Conservation (phyloP, 164 flowering plant species). For the Annona squamosa region DNA sequence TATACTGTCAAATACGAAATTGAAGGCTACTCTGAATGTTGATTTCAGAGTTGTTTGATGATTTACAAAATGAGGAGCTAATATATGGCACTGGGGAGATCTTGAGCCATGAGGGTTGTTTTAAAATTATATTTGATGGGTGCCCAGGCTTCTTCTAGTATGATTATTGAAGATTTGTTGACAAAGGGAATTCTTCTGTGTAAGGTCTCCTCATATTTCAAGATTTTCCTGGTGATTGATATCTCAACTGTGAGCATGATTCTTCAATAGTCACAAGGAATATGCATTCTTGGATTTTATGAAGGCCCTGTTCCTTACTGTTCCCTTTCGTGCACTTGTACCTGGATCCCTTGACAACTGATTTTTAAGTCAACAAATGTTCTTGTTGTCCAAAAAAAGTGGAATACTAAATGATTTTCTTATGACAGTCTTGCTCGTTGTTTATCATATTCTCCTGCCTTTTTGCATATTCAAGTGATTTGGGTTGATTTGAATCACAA, state of each 20-base stretch:
- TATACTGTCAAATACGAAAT: neutral
- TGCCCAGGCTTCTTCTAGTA: neutral
- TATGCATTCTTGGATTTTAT: neutral
- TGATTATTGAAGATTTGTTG: neutral
- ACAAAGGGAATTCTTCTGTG: neutral
- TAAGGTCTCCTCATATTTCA: neutral
- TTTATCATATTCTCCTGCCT: neutral
- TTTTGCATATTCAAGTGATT: neutral
- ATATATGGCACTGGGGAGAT: neutral
- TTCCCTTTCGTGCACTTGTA: neutral
- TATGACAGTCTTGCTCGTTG: too few species aligned
- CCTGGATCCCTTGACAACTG: neutral
- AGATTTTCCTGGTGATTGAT: neutral
- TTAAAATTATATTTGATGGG: neutral
- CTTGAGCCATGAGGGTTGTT: neutral
- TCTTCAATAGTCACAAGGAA: neutral
- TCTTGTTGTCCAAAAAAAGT: neutral
- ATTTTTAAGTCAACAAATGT: neutral
- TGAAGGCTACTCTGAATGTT: neutral
- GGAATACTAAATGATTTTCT: too few species aligned
- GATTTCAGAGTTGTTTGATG: neutral
- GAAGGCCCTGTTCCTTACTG: neutral
- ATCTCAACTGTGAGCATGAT: neutral
- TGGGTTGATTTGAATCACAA: neutral
- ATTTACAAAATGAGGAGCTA: neutral